Evolutionary conservation across 768 basidiomycete species (phyloP).

Genomic region (Boletus sp.): DNA sequence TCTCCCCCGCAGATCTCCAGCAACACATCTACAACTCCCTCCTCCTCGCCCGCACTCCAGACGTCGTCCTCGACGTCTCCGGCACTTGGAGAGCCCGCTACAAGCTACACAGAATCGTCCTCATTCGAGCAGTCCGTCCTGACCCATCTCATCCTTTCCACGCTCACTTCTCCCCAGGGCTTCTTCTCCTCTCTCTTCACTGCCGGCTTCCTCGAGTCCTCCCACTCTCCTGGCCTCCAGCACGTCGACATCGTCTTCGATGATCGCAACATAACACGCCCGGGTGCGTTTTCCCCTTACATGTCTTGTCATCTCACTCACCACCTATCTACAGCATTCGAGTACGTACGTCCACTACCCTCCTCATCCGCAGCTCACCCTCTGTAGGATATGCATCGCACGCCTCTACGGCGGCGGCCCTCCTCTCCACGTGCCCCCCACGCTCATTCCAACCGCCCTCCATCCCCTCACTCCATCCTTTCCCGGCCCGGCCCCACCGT

Average conservation of each 20-base stretch:
- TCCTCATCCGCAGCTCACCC: conserved; percentile 10
- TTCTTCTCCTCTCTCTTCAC: conserved; percentile 90
- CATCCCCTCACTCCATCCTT: conserved; percentile 74
- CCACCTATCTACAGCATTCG: conserved; percentile 60
- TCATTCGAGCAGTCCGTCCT: conserved; percentile 76
- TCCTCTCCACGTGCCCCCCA: conserved; percentile 59
- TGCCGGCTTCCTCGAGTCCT: conserved; percentile 68
- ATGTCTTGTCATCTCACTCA: background rate
- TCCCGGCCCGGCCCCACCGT: conserved; percentile 29
- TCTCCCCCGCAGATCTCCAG: conserved; percentile 58
- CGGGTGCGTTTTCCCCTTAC: conserved; percentile 50
- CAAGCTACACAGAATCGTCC: conserved; percentile 76
- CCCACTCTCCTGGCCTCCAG: conserved; percentile 32
- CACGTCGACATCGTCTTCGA: conserved; percentile 72
- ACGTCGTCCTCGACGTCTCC: conserved; percentile 68
- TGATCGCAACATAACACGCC: conserved; percentile 84
- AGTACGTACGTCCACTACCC: conserved; percentile 50
- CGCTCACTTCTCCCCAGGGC: conserved; percentile 44
- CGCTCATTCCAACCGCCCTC: conserved; percentile 58
- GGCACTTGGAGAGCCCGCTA: conserved; percentile 74
- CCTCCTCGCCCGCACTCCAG: conserved; percentile 67
- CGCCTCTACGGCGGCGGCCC: conserved; percentile 87
- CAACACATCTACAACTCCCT: conserved; percentile 76
- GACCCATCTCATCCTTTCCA: background rate
- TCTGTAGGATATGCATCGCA: conserved; percentile 72